Evolutionary conservation across 1,284 basidiomycete species (phyloP), one percentile per base, ranked within the genome.

Genomic region (Meira miltonrushii): DNA sequence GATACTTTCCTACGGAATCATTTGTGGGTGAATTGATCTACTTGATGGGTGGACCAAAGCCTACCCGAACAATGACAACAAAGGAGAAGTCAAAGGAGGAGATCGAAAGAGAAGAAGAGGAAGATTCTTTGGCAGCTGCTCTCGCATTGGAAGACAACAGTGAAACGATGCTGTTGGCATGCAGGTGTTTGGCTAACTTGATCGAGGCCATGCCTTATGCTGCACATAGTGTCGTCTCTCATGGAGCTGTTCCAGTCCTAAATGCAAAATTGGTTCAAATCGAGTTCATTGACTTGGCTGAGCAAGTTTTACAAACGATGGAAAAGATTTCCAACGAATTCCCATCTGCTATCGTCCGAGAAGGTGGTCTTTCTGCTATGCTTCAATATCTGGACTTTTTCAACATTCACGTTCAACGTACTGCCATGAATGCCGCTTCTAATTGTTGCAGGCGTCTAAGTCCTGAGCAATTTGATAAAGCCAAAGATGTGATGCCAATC

Each of bases 1-100:
- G 92, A 47, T 94, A 89, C 39, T 94, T 98, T 81, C 90, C 90
- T 65, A 88, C 92, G 28, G 91, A 94, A 71, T 85, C 87, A 13
- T 97, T 92, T 77, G 90, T 94, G 44, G 86, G 87, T 68, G 95
- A 97, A 79, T 85, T 98, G 48, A 87, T 99, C 64, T 86, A 87
- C 74, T 92, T 96, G 66, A 83, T 99, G 49, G 89, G 90, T 33
- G 95, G 95, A 1, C 82, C 85, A 17, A 69, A 71, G 55, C 71
- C 74, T 0, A n/a, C 46, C 5, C 54, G 54, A 21, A 48, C 41
- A 3, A 3, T 12, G 46, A 25, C 12, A 4, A 55, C 6, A 3
- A 61, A 70, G 33, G 62, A 61, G 8, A 48, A 48, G 17, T n/a
- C 17, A 48, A 23, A n/a, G 25, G 17, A 48, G 12, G 64, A 68